Evolutionary conservation across 1,139 yeast genomes (phyloP), one percentile per base, ranked within the genome.

Genomic region (Suhomyces terraborum): DNA sequence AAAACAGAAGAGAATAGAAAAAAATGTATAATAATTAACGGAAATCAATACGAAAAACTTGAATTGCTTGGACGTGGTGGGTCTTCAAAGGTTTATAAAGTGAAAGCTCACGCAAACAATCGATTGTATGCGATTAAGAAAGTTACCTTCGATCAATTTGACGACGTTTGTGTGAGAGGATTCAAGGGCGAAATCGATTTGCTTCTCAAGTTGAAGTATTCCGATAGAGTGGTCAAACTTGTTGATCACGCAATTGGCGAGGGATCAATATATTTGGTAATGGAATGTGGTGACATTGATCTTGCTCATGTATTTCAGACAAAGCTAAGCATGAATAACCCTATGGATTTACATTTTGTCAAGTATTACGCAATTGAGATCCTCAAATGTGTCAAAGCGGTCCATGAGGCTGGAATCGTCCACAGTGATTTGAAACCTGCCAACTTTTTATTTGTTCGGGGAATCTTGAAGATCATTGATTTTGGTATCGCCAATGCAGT

Each of bases 391-490:
- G 94, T 93, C 3, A 72, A 79, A 41, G 94, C 91, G 3, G 97
- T 93, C 7, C 98, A 93, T 62, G 76, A 77, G 45, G 82, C 86
- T 21, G 97, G 86, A 19, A 84, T 93, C 48, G 96, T 93, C 27
- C 98, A 93, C 59, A 86, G 96, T 13, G 98, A 93, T 61, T 72
- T 93, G 52, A 93, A 93, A 59, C 98, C 98, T 0, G 98, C 98
- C 0, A 93, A 93, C 58, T 93, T 93, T 61, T 73, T 93, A 34
- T 80, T 91, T 54, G 96, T 93, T 8, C 79, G 80, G 52, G 98
- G 98, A 0, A 72, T 80, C 41, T 67, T 93, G 51, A 93, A 93
- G 55, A 80, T 93, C 39, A 93, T 93, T 46, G 98, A 93, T 64
- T 93, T 93, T 70, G 98, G 98, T 14, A 93, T 93, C 45, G 95